These are phyloP conservation scores for Turnera subulata DNA, from an alignment of 345 rosid species.

Conservation along the genomic window DNA sequence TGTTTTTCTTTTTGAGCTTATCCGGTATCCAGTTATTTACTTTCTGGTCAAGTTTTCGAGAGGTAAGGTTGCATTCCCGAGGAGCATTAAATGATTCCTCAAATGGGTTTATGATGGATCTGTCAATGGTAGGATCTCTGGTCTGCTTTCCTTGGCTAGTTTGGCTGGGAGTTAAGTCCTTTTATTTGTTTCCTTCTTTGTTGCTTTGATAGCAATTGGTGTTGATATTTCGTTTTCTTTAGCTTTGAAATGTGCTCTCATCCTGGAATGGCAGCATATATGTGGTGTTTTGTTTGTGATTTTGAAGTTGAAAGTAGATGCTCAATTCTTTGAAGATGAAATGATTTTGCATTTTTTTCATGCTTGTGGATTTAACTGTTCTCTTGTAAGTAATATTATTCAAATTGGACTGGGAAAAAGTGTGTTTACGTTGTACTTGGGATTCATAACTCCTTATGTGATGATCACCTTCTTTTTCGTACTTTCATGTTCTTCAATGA, in stretches of 20 bases:
- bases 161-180: background rate
- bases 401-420: no score
- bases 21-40: background rate
- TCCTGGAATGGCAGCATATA: background rate
- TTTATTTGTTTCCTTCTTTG: background rate
- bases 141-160: background rate
- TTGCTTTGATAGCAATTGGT: no score
- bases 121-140: conserved; percentile 6
- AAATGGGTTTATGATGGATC: conserved; percentile 22
- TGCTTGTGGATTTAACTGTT: no score
- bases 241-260: background rate
- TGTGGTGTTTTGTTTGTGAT: no score
- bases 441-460: no score
- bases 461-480: no score
- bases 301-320: no score
- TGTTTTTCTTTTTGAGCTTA: background rate
- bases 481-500: no score
- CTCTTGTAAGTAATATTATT: no score
- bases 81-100: conserved; percentile 4
- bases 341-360: no score
- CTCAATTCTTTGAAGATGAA: no score
- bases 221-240: background rate
- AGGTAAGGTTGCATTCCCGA: background rate
- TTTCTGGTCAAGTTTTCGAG: background rate
- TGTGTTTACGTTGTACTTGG: no score